Base-by-base conservation (phyloP, 495 filamentous ascomycete genomes). In the Penicillium tannophilum region DNA sequence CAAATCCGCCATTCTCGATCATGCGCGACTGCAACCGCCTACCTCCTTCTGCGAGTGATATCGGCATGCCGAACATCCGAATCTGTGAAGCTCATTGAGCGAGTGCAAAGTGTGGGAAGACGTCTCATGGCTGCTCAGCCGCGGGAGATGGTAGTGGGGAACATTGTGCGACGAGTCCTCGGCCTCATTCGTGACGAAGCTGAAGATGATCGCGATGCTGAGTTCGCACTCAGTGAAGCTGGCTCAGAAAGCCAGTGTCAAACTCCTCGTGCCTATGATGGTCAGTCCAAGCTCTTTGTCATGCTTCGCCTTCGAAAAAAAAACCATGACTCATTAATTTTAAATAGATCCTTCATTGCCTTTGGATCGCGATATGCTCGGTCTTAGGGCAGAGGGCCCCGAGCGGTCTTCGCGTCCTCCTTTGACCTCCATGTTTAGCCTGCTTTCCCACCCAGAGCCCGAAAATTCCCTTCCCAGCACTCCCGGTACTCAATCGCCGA, bases 161-260 rank as follows among this genome's bases (percentile, higher is more conserved):
- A 98, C 63, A 89, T 98, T 64, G 90, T 96, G 31, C 83, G 93
- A 54, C 88, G 94, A 55, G 89, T 97, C 17, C 76, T 98, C 20
- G 92, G 91, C 39, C 80, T 98, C 50, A 92, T 98, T 61, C 86
- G 94, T 24, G 93, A 97, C 67, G 93, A 97, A 66, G 87, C 88
- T 35, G 85, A 90, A 51, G 92, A 93, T 64, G 88, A 92, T 53
- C 77, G 88, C 45, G 90, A 88, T 47, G 88, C 79, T 41, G 89
- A 89, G 55, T 79, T 79, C 45, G 64, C 70, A n/a, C 80, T 82
- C 42, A 79, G 83, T 62, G 78, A 85, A 62, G 67, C 74, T 59
- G 70, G 73, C 53, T 75, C 75, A 6, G 77, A 79, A 54, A 79
- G 72, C 55, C 79, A 82, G 51, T 83, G 82, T 16, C 74, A 77